Evolutionary conservation across 768 basidiomycete genomes (phyloP).

Genomic region (Sarcomyxa edulis): DNA sequence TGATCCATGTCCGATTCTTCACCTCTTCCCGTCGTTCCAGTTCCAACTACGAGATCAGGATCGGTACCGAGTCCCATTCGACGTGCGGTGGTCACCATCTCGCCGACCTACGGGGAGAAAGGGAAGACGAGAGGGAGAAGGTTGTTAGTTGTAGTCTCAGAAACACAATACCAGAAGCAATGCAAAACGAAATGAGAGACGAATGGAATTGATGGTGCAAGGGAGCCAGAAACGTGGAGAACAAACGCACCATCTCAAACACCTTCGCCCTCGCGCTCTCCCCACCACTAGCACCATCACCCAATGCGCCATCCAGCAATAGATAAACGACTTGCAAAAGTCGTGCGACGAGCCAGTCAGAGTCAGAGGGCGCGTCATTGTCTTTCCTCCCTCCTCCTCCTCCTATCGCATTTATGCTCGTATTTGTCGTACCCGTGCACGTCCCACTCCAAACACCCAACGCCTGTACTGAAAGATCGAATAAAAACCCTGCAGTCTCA

Average conservation of each 20-base stretch:
- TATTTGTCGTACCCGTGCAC: too few relatives aligned
- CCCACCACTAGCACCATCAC: slow-evolving; percentile 24
- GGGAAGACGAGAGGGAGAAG: neutral
- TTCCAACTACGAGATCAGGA: slow-evolving; percentile 40
- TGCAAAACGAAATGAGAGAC: slow-evolving; percentile 33
- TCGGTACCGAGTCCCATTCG: slow-evolving; percentile 59
- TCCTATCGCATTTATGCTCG: slow-evolving; percentile 2
- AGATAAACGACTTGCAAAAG: slow-evolving; percentile 46
- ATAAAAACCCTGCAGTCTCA: slow-evolving; percentile 1
- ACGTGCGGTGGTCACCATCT: slow-evolving; percentile 63
- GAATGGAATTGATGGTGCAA: slow-evolving; percentile 26
- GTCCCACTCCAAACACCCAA: slow-evolving; percentile 7
- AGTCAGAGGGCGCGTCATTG: slow-evolving; percentile 28
- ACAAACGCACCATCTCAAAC: slow-evolving; percentile 7
- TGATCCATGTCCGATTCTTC: neutral
- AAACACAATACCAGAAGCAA: too few relatives aligned
- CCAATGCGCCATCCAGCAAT: slow-evolving; percentile 50
- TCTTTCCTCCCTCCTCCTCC: slow-evolving; percentile 21
- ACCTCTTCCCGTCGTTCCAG: too few relatives aligned
- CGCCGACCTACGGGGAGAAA: slow-evolving; percentile 44
- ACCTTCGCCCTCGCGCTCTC: slow-evolving; percentile 2
- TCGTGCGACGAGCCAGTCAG: slow-evolving; percentile 57
- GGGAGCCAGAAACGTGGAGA: too few relatives aligned
- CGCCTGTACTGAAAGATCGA: slow-evolving; percentile 8
- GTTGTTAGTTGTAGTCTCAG: too few relatives aligned